These are phyloP conservation scores for Thelonectria olida DNA, from an alignment of 2,329 filamentous ascomycete genomes.

Conservation along the genomic window DNA sequence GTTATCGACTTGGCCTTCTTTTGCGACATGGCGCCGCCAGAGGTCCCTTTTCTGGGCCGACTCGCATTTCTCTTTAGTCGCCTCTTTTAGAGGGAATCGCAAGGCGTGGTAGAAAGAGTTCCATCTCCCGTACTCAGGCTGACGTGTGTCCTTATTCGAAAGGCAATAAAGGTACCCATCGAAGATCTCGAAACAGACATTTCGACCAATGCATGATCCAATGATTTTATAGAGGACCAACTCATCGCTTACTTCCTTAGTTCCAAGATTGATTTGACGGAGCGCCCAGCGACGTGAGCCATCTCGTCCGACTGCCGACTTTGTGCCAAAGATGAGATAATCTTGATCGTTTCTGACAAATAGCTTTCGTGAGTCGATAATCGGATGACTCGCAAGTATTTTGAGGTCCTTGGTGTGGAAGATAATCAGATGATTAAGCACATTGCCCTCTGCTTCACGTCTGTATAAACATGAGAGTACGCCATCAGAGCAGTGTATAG, in stretches of 20 bases:
- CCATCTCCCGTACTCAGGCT: slow-evolving; percentile 71
- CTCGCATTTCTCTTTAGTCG: slow-evolving; percentile 49
- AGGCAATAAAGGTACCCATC: slow-evolving; percentile 73
- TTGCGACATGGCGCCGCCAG: slow-evolving; percentile 71
- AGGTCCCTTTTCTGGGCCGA: slow-evolving; percentile 53
- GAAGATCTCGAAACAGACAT: slow-evolving; percentile 77
- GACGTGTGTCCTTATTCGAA: slow-evolving; percentile 70
- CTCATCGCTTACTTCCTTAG: slow-evolving; percentile 49
- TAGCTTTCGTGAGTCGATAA: slow-evolving; percentile 62
- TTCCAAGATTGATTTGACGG: slow-evolving; percentile 58
- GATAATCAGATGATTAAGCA: slow-evolving; percentile 62
- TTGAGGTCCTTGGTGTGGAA: slow-evolving; percentile 51
- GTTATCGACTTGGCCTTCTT: slow-evolving; percentile 77
- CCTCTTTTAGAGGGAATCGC: slow-evolving; percentile 64
- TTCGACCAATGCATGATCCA: slow-evolving; percentile 72
- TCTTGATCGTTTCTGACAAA: slow-evolving; percentile 72
- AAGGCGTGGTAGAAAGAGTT: slow-evolving; percentile 75
- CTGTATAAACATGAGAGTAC: slow-evolving; percentile 67
- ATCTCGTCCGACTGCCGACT: slow-evolving; percentile 61
- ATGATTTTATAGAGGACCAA: slow-evolving; percentile 66
- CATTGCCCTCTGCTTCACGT: slow-evolving; percentile 43
- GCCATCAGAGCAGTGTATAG: slow-evolving; percentile 65
- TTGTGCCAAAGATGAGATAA: slow-evolving; percentile 74
- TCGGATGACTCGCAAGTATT: slow-evolving; percentile 51
- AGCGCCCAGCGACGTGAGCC: slow-evolving; percentile 72